These are phyloP conservation scores for Anacardium occidentale DNA, from an alignment of 345 rosid genomes.

Conservation along the genomic window DNA sequence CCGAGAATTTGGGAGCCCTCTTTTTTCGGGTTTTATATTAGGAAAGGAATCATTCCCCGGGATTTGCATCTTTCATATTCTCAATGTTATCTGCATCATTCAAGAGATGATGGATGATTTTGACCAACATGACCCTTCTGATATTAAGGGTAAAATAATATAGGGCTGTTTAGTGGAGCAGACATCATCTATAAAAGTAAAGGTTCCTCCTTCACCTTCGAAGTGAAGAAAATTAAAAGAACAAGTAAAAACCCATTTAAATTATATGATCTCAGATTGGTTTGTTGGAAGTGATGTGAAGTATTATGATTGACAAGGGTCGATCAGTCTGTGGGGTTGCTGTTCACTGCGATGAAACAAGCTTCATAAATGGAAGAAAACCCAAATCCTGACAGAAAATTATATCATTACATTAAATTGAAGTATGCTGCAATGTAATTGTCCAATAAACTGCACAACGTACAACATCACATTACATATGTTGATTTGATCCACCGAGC, in stretches of 20 bases:
- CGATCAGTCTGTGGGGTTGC: background rate
- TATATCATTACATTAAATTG: conserved; percentile 8
- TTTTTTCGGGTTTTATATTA: too few species aligned
- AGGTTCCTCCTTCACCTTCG: too few species aligned
- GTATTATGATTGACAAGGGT: conserved; percentile 2
- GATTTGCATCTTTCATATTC: too few species aligned
- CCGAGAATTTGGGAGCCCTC: too few species aligned
- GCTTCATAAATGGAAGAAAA: background rate
- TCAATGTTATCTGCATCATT: background rate
- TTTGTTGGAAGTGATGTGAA: background rate
- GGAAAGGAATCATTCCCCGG: too few species aligned
- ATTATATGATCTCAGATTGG: too few species aligned
- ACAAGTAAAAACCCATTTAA: too few species aligned
- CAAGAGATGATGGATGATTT: too few species aligned
- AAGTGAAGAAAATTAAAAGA: too few species aligned
- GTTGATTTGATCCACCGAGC: conserved; percentile 37
- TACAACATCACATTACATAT: conserved; percentile 21
- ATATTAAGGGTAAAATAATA: too few species aligned
- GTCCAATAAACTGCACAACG: conserved; percentile 17
- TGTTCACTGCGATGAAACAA: background rate
- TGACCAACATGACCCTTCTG: background rate
- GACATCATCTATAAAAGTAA: too few species aligned
- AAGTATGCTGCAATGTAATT: conserved; percentile 12
- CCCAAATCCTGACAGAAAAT: conserved; percentile 15
- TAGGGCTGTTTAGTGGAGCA: too few species aligned